Conservation (phyloP, 257 asterid species). For the Nicotiana benthamiana region DNA sequence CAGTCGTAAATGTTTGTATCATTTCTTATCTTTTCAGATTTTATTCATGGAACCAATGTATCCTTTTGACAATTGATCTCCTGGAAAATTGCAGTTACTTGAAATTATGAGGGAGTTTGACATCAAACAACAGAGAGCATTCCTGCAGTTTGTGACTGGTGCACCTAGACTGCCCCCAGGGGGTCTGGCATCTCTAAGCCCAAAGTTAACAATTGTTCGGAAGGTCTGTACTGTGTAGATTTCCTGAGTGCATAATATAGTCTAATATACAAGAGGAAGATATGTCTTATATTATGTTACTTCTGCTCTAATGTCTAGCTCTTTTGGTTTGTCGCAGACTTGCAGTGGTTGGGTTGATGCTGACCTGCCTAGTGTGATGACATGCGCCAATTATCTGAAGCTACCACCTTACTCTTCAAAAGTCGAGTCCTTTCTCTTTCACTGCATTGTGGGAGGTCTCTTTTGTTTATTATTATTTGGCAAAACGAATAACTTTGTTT, state of each 20-base stretch:
- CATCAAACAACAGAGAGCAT: constrained; percentile 67
- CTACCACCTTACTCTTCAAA: constrained; percentile 93
- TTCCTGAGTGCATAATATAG: neutral
- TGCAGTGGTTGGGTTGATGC: constrained; percentile 50
- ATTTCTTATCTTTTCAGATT: neutral
- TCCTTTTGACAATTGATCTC: neutral
- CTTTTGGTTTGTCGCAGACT: constrained; percentile 40
- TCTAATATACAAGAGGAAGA: neutral
- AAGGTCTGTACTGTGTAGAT: constrained; percentile 38
- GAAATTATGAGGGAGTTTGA: constrained; percentile 79
- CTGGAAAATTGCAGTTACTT: constrained; percentile 42
- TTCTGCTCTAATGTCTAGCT: neutral
- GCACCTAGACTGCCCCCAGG: constrained; percentile 94
- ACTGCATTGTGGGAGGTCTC: neutral
- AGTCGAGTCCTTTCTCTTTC: constrained; percentile 22
- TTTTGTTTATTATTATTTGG: neutral
- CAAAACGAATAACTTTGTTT: neutral
- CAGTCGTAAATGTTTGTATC: constrained; percentile 52
- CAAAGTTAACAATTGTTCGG: constrained; percentile 84
- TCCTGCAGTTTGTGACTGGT: constrained; percentile 94
- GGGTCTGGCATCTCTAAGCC: constrained; percentile 89
- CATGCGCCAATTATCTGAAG: constrained; percentile 89
- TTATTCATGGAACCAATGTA: neutral
- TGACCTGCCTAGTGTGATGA: constrained; percentile 96
- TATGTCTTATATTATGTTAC: neutral